Evolutionary conservation across 768 basidiomycete species (phyloP).

Genomic region (Lactarius pseudohatsudake): DNA sequence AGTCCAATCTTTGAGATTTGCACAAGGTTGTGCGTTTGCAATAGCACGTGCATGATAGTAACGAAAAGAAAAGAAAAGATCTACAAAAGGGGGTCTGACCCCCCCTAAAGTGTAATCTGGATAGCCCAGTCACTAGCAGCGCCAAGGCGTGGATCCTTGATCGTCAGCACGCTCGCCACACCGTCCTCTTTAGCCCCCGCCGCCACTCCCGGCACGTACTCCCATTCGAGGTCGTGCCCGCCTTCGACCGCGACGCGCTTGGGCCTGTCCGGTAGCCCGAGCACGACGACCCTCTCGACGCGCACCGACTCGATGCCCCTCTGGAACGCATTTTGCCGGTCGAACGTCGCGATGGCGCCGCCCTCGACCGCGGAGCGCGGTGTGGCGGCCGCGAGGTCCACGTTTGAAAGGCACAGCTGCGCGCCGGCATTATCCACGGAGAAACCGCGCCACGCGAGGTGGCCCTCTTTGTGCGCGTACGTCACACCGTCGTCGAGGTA

Average conservation of each 20-base stretch:
- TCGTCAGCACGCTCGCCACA: slow-evolving; percentile 61
- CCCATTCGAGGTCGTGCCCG: slow-evolving; percentile 61
- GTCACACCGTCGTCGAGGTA: slow-evolving; percentile 95
- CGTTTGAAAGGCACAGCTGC: slow-evolving; percentile 49
- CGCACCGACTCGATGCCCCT: slow-evolving; percentile 63
- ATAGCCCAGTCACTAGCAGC: slow-evolving; percentile 69
- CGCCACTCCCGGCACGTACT: slow-evolving; percentile 58
- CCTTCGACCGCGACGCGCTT: slow-evolving; percentile 53
- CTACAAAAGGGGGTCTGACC: neutral
- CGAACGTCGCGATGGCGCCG: slow-evolving; percentile 49
- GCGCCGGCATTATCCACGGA: slow-evolving; percentile 45
- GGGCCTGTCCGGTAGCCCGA: slow-evolving; percentile 70
- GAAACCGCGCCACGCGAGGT: slow-evolving; percentile 84
- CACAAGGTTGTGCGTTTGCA: too few relatives aligned
- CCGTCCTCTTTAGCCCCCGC: slow-evolving; percentile 61
- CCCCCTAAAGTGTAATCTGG: slow-evolving; percentile 34
- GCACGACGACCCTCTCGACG: slow-evolving; percentile 78
- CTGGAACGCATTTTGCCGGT: slow-evolving; percentile 66
- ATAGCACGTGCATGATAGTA: too few relatives aligned
- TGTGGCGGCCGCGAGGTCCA: slow-evolving; percentile 50
- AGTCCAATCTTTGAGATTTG: too few relatives aligned
- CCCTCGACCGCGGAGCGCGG: slow-evolving; percentile 52
- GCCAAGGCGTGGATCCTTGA: slow-evolving; percentile 71
- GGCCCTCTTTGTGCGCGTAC: slow-evolving; percentile 70
- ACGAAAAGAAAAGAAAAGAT: neutral